Percentiles rank a stretch among this genome's conserved stretches.
Conservation (phyloP, 768 basidiomycete species). For the Rhodotorula babjevae region DNA sequence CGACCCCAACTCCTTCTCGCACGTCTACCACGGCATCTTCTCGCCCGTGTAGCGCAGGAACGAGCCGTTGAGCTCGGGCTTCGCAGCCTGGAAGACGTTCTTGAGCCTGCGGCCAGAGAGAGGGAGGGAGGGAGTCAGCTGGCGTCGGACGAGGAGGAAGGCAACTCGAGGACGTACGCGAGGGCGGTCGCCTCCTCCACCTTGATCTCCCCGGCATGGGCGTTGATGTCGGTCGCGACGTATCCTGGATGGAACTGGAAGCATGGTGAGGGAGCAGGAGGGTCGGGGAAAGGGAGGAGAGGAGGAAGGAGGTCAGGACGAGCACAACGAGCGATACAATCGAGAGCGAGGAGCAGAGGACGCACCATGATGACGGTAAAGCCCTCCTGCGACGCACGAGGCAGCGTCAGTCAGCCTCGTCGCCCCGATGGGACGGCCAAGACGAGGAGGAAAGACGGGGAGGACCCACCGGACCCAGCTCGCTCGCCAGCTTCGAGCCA, state of each 20-base stretch:
- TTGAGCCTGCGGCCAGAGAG: constrained; percentile 17
- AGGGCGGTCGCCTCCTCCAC: constrained; percentile 5
- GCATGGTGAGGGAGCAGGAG: no score
- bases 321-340: no score
- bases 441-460: no score
- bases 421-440: no score
- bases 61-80: constrained; percentile 8
- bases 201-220: constrained; percentile 8
- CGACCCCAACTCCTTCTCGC: no score
- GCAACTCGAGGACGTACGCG: constrained; percentile 7
- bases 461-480: constrained; percentile 6
- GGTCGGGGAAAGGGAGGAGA: no score
- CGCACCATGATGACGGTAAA: constrained; percentile 21
- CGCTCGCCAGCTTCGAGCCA: constrained; percentile 20
- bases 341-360: no score
- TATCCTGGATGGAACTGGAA: background rate
- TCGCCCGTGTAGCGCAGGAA: constrained; percentile 19
- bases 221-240: constrained; percentile 4
- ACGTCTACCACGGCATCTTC: constrained; percentile 8
- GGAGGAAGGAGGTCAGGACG: no score
- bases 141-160: no score
- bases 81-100: constrained; percentile 24
- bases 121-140: no score
- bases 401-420: no score
- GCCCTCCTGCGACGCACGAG: no score